phyloP scores from a whole-genome alignment of 2,329 filamentous ascomycete species.

The Didymella pinodella region DNA sequence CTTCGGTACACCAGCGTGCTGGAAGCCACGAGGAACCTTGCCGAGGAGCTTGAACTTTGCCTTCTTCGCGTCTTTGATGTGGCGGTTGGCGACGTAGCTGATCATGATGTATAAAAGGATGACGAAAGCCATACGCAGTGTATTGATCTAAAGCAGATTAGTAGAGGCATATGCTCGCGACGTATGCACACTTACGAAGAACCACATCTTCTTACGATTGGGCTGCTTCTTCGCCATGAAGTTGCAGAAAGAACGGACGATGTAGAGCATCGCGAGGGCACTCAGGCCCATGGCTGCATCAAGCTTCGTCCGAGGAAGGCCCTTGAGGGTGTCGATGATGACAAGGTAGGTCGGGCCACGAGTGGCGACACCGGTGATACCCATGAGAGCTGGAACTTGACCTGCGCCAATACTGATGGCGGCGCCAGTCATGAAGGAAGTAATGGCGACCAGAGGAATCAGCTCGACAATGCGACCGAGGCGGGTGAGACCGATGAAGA shows the following conservation, averaged over 20 bases:
- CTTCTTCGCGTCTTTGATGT: conserved; percentile 51
- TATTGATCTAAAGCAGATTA: conserved; percentile 62
- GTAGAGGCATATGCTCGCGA: background rate
- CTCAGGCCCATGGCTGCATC: conserved; percentile 89
- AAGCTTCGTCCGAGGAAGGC: conserved; percentile 71
- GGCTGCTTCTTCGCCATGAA: conserved; percentile 74
- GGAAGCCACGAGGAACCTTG: conserved; percentile 83
- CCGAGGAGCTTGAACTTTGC: conserved; percentile 78
- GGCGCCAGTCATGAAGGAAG: conserved; percentile 97
- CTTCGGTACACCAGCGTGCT: conserved; percentile 76
- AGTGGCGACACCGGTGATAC: conserved; percentile 76
- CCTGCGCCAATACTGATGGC: conserved; percentile 87
- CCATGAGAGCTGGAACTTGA: conserved; percentile 83
- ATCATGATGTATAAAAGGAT: conserved; percentile 93
- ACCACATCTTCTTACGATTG: conserved; percentile 77
- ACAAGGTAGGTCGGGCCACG: conserved; percentile 81
- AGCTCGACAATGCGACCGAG: conserved; percentile 92
- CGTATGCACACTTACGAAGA: conserved; percentile 66
- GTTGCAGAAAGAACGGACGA: conserved; percentile 68
- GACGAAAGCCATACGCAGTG: conserved; percentile 87
- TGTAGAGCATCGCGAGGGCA: conserved; percentile 79
- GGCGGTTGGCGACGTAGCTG: conserved; percentile 81
- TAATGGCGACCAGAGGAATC: conserved; percentile 88
- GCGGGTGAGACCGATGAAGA: conserved; percentile 79
- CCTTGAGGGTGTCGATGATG: conserved; percentile 83